phyloP scores from a whole-genome alignment of 306 rosid genomes.

The Castanea crenata region DNA sequence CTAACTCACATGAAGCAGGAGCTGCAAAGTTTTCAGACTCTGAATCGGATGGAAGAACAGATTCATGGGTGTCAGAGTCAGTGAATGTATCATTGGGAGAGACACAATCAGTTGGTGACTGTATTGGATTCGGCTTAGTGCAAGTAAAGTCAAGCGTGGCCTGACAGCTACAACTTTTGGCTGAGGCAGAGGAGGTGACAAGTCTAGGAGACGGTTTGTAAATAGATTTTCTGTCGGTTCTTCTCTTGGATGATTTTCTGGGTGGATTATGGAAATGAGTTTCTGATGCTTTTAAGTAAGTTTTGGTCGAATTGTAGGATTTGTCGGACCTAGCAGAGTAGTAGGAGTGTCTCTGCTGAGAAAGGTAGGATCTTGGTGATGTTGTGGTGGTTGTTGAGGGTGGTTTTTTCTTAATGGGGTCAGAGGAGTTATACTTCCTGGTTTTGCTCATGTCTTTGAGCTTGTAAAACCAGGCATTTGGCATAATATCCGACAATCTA shows the following conservation, averaged over 20 bases:
- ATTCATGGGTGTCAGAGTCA: slow-evolving; percentile 39
- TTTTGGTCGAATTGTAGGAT: slow-evolving; percentile 37
- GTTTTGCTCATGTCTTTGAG: slow-evolving; percentile 69
- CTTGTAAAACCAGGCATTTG: slow-evolving; percentile 88
- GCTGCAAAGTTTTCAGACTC: slow-evolving; percentile 38
- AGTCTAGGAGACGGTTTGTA: slow-evolving; percentile 65
- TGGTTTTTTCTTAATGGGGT: slow-evolving; percentile 44
- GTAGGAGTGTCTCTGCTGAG: slow-evolving; percentile 37
- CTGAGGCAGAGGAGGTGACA: slow-evolving; percentile 35
- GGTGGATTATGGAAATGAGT: slow-evolving; percentile 58
- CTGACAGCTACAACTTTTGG: slow-evolving; percentile 29
- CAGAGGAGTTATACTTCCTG: slow-evolving; percentile 43
- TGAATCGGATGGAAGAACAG: slow-evolving; percentile 50
- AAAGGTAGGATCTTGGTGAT: slow-evolving; percentile 43
- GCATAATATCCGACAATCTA: slow-evolving; percentile 72
- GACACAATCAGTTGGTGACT: slow-evolving; percentile 51
- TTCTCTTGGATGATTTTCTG: slow-evolving; percentile 62
- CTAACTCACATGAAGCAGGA: slow-evolving; percentile 36
- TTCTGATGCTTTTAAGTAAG: slow-evolving; percentile 33
- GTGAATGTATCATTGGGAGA: slow-evolving; percentile 52
- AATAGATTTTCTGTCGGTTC: slow-evolving; percentile 59
- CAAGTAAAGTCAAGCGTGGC: slow-evolving; percentile 21
- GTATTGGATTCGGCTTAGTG: slow-evolving; percentile 28
- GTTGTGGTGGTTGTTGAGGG: slow-evolving; percentile 29
- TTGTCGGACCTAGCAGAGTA: slow-evolving; percentile 37